Evolutionary conservation across 1,284 basidiomycete genomes (phyloP).

Genomic region (Wallemia hederae): DNA sequence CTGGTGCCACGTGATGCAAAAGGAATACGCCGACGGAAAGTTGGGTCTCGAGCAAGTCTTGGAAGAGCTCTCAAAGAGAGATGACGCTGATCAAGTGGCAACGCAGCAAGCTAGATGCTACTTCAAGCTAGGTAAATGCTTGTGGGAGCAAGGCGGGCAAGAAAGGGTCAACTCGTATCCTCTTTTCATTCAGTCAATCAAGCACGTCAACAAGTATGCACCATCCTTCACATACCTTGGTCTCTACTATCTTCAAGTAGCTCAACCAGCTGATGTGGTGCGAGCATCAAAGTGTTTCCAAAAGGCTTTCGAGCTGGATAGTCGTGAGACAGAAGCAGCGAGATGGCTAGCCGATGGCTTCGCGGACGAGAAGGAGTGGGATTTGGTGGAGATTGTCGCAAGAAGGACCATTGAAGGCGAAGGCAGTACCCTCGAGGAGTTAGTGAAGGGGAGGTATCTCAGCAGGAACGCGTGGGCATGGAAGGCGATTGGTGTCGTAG

Average conservation of each 20-base stretch:
- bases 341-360: constrained; percentile 57
- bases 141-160: constrained; percentile 1
- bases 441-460: constrained; percentile 21
- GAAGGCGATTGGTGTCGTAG: constrained; percentile 84
- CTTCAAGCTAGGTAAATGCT: constrained; percentile 1
- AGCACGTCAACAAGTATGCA: constrained; percentile 45
- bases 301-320: constrained; percentile 89
- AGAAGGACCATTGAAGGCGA: constrained; percentile 74
- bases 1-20: constrained; percentile 54
- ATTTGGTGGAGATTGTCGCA: constrained; percentile 75
- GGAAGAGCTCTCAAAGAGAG: constrained; percentile 8
- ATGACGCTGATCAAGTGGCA: constrained; percentile 7
- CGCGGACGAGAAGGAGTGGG: constrained; percentile 82
- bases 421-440: constrained; percentile 30
- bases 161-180: constrained; percentile 2
- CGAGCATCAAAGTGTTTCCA: constrained; percentile 90
- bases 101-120: constrained; percentile 3
- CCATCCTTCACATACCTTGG: constrained; percentile 84
- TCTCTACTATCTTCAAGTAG: constrained; percentile 48
- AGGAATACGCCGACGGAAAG: constrained; percentile 48
- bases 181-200: constrained; percentile 54
- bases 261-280: constrained; percentile 42
- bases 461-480: constrained; percentile 87
- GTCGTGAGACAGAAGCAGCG: constrained; percentile 62
- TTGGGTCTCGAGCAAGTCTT: constrained; percentile 19